Conservation (phyloP, 257 asterid genomes). For the Linaria vulgaris region DNA sequence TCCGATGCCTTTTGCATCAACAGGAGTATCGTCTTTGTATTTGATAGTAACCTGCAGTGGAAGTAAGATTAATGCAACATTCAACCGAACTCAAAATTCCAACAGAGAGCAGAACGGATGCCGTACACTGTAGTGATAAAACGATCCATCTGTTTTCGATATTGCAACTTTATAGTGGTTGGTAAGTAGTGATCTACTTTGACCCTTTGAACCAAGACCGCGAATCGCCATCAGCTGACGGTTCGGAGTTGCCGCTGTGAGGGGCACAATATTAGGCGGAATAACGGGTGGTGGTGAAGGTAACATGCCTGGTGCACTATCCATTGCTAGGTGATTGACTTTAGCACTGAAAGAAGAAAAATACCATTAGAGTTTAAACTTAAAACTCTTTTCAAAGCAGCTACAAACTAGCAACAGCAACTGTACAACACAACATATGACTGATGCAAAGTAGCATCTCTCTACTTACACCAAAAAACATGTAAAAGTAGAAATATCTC, state of each 20-base stretch:
- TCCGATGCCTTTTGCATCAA: slow-evolving; percentile 64
- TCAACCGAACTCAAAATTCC: neutral
- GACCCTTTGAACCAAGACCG: slow-evolving; percentile 43
- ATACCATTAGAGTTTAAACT: no score
- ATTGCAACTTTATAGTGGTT: slow-evolving; percentile 58
- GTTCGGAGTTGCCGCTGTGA: slow-evolving; percentile 19
- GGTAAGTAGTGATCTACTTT: slow-evolving; percentile 36
- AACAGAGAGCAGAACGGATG: neutral
- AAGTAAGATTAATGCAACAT: neutral
- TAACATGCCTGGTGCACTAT: slow-evolving; percentile 15
- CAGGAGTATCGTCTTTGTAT: slow-evolving; percentile 58
- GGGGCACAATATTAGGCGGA: slow-evolving; percentile 36
- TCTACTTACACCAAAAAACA: no score
- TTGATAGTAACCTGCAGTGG: slow-evolving; percentile 48
- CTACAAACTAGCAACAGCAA: no score
- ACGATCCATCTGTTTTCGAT: slow-evolving; percentile 38
- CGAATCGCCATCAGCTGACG: slow-evolving; percentile 51
- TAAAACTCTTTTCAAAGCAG: no score
- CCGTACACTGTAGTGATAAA: slow-evolving; percentile 62
- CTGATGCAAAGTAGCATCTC: no score
- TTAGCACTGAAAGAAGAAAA: neutral
- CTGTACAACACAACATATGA: no score
- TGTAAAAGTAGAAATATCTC: no score
- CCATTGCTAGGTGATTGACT: slow-evolving; percentile 25
- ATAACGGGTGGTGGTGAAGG: slow-evolving; percentile 38